Evolutionary conservation across 192 early-diverging fungal species (phyloP).

Genomic region (Entomortierella parvispora): DNA sequence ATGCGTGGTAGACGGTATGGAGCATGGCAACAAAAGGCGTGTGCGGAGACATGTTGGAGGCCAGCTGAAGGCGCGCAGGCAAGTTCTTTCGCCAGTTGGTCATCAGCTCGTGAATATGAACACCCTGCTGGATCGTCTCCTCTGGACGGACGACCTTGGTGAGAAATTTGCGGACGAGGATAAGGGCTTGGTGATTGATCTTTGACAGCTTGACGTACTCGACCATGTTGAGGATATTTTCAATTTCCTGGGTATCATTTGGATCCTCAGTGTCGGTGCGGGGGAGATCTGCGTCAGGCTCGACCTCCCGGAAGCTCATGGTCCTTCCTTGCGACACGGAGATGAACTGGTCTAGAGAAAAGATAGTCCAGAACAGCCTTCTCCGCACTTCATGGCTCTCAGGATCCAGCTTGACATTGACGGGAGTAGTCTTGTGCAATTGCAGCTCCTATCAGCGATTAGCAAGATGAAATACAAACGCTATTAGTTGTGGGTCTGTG

Average conservation of each 20-base stretch:
- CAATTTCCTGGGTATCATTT: constrained; percentile 33
- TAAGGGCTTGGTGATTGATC: constrained; percentile 37
- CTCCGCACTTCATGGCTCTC: constrained; percentile 44
- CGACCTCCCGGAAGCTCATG: constrained; percentile 38
- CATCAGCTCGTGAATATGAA: constrained; percentile 24
- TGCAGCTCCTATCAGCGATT: constrained; percentile 21
- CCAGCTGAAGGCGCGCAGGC: constrained; percentile 44
- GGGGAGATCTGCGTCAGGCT: constrained; percentile 41
- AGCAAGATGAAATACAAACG: background rate
- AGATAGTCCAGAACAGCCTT: constrained; percentile 35
- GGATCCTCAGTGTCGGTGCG: constrained; percentile 23
- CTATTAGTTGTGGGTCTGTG: too few relatives aligned
- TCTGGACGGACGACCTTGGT: constrained; percentile 38
- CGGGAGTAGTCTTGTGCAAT: constrained; percentile 36
- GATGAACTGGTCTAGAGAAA: constrained; percentile 39
- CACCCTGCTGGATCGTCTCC: constrained; percentile 31
- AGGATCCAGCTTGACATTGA: constrained; percentile 33
- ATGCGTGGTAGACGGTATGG: constrained; percentile 61
- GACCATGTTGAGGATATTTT: constrained; percentile 36
- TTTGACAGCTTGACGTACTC: constrained; percentile 36
- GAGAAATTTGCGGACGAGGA: constrained; percentile 31
- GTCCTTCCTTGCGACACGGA: constrained; percentile 34
- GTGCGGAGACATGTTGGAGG: constrained; percentile 30
- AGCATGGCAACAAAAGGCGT: constrained; percentile 60
- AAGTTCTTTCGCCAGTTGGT: constrained; percentile 37